Base-by-base conservation (phyloP, 73 alveolate species). In the Vitrella brassicaformis region DNA sequence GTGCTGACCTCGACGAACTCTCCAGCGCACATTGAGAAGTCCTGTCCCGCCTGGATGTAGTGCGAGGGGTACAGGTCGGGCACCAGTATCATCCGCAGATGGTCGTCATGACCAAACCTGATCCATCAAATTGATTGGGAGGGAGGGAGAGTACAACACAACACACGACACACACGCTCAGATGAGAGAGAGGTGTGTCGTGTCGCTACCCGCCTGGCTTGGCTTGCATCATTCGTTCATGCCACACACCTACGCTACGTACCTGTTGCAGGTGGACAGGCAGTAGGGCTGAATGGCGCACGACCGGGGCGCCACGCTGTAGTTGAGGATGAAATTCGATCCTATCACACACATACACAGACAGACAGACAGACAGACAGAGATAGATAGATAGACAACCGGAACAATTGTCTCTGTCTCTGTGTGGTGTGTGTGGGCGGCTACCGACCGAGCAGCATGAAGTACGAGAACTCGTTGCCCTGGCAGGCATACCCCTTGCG, bases 391-490 rank as follows among this genome's bases (percentile, higher is more conserved):
- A 25, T 30, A 64, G 31, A 89, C 89, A 79, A 89, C 97, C 9
- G 97, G 97, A 14, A 91, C 84, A 77, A 68, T 68, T 32, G 84
- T 74, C 66, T 70, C 70, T 73, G 72, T 68, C 79, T n/a, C n/a
- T n/a, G n/a, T 8, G 26, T 26, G n/a, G 66, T 47, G 26, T 47
- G 0, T 25, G 66, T 47, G 25, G 66, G 26, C 66, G 26, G 25
- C 18, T 25, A 39, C 56, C 14, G 86, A 27, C 95, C 91, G 73
- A 94, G 84, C 47, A 96, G 89, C 99, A 95, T 95, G 78, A 90
- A 92, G 85, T 94, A 95, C 45, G 97, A 89, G 78, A 95, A 94
- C 78, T 95, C 99, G 72, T 94, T 95, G 56, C 99, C 99, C 78
- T 95, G 94, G 0, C 97, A 88, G 75, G 90, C 86, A 69, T 88